phyloP scores from a whole-genome alignment of 140 eudicot genomes.

The Stevia rebaudiana region DNA sequence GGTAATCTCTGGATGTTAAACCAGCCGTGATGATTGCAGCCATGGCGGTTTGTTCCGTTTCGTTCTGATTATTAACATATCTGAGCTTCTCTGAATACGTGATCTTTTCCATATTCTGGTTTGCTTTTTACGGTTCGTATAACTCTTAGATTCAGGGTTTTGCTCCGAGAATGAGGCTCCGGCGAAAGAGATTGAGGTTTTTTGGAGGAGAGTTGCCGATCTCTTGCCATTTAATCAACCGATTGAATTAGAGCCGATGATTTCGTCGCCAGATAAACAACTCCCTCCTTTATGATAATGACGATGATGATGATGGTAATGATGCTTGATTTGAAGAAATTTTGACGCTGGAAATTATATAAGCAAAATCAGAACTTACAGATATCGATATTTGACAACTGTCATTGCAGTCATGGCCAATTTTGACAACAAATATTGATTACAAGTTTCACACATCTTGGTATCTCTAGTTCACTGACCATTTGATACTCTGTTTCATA shows the following conservation, averaged over 20 bases:
- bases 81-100: not conserved
- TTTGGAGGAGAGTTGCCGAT: not conserved
- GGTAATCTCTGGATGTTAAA: not conserved
- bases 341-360: not conserved
- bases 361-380: not conserved
- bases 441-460: too few relatives aligned
- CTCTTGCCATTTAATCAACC: not conserved
- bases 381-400: too few relatives aligned
- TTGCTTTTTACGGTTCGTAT: not conserved
- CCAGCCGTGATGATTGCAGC: not conserved
- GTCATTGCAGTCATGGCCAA: too few relatives aligned
- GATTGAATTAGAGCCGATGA: slow-evolving; percentile 9
- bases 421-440: too few relatives aligned
- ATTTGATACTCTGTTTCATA: too few relatives aligned
- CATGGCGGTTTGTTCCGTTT: slow-evolving; percentile 3
- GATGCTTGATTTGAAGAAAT: not conserved
- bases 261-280: not conserved
- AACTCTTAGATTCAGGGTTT: not conserved
- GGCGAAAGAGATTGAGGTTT: slow-evolving; percentile 2
- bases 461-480: too few relatives aligned
- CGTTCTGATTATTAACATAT: not conserved
- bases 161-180: not conserved
- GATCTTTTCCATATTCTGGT: not conserved
- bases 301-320: not conserved
- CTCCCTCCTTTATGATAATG: not conserved